phyloP scores from a whole-genome alignment of 78 protist genomes.

The Blattamonas nauphoetae region DNA sequence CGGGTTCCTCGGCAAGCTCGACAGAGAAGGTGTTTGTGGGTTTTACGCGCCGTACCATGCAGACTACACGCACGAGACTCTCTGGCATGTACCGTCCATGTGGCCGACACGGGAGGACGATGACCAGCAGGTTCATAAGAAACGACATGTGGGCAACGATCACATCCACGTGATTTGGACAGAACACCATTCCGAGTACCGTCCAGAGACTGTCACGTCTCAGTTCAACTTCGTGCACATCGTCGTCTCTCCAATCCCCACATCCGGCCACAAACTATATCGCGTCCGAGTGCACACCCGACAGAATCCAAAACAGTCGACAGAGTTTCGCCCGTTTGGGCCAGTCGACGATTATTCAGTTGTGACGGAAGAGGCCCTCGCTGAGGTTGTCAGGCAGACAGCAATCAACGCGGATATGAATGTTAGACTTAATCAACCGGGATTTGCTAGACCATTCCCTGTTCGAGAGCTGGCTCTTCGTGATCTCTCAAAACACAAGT shows the following conservation, averaged over 20 bases:
- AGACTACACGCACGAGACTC: conserved; percentile 46
- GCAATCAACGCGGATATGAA: conserved; percentile 70
- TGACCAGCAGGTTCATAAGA: conserved; percentile 60
- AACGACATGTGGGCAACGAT: conserved; percentile 81
- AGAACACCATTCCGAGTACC: conserved; percentile 60
- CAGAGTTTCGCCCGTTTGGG: conserved; percentile 64
- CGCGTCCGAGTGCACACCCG: conserved; percentile 45
- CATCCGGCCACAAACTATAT: conserved; percentile 46
- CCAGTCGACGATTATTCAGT: conserved; percentile 68
- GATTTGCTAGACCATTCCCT: neutral
- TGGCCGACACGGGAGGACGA: conserved; percentile 52
- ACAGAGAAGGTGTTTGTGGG: conserved; percentile 51
- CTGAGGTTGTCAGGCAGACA: conserved; percentile 69
- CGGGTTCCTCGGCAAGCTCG: conserved; percentile 69
- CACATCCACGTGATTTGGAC: conserved; percentile 75
- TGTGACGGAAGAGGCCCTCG: conserved; percentile 43
- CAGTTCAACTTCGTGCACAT: conserved; percentile 72
- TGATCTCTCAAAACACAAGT: too few species aligned
- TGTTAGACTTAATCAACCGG: conserved; percentile 4
- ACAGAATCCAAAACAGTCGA: neutral
- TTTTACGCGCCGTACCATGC: conserved; percentile 57
- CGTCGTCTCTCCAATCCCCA: conserved; percentile 66
- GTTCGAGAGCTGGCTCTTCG: too few species aligned
- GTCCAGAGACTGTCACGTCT: conserved; percentile 51
- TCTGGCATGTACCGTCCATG: conserved; percentile 69